These are phyloP conservation scores for Plenodomus lindquistii DNA, from an alignment of 2,329 filamentous ascomycete species.

Conservation along the genomic window DNA sequence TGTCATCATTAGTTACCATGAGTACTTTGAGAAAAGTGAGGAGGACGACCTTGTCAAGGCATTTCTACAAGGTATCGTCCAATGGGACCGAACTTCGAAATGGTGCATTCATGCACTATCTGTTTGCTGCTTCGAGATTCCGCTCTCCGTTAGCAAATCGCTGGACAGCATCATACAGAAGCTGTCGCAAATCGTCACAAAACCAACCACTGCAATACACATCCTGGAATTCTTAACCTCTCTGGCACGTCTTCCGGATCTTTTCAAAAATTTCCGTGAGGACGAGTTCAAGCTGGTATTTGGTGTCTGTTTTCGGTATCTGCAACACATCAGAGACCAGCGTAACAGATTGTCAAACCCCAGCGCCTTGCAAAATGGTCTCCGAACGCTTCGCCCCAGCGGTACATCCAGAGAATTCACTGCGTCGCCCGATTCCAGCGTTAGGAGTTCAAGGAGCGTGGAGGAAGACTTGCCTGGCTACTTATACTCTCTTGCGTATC, in stretches of 20 bases:
- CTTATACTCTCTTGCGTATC: conserved; percentile 89
- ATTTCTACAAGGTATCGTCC: conserved; percentile 82
- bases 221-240: conserved; percentile 95
- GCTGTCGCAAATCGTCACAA: conserved; percentile 95
- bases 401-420: conserved; percentile 50
- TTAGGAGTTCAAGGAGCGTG: conserved; percentile 46
- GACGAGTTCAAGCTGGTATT: conserved; percentile 95
- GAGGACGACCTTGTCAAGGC: conserved; percentile 87
- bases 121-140: conserved; percentile 93
- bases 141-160: conserved; percentile 81
- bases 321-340: conserved; percentile 81
- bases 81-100: conserved; percentile 84
- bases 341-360: conserved; percentile 45
- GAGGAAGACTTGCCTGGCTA: conserved; percentile 87
- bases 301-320: conserved; percentile 89
- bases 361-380: conserved; percentile 35
- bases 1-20: conserved; percentile 88
- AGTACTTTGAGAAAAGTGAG: conserved; percentile 79
- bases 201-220: conserved; percentile 87
- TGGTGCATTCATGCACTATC: conserved; percentile 93
- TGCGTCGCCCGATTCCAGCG: conserved; percentile 29
- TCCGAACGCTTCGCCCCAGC: conserved; percentile 48
- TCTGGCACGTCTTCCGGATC: conserved; percentile 78
- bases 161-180: conserved; percentile 85
- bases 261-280: conserved; percentile 86